Conservation (phyloP, 495 filamentous ascomycete genomes). For the Neurospora discreta region DNA sequence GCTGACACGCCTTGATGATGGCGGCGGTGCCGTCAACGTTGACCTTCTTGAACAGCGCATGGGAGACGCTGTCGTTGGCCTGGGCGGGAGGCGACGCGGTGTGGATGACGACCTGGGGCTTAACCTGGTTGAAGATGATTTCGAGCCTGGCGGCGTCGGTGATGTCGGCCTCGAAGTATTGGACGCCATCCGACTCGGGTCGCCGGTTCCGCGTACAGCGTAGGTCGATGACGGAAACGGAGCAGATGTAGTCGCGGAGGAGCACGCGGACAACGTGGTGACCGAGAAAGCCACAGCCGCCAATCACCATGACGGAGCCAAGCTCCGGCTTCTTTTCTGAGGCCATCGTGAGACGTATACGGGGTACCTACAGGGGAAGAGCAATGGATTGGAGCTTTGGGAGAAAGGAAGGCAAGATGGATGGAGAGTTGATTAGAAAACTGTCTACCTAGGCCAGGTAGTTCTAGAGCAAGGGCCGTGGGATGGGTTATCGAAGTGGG, state of each 20-base stretch:
- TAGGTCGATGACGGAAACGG: constrained; percentile 79
- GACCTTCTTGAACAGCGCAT: constrained; percentile 66
- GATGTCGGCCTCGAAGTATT: constrained; percentile 81
- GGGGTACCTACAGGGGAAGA: background rate
- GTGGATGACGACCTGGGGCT: constrained; percentile 87
- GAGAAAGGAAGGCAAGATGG: background rate
- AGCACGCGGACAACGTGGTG: constrained; percentile 55
- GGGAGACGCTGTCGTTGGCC: constrained; percentile 30
- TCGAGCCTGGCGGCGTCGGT: constrained; percentile 57
- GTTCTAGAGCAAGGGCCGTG: background rate
- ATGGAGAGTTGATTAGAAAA: background rate
- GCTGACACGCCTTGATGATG: constrained; percentile 63
- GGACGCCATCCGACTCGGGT: constrained; percentile 50
- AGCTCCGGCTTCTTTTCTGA: constrained; percentile 32
- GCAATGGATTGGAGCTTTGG: background rate
- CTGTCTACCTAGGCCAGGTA: no score
- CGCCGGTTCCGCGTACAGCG: constrained; percentile 64
- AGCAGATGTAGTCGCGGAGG: constrained; percentile 40
- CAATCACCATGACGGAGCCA: constrained; percentile 52
- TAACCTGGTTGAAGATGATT: constrained; percentile 52
- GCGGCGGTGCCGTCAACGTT: constrained; percentile 84
- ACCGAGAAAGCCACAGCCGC: constrained; percentile 62
- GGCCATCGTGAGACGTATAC: constrained; percentile 16
- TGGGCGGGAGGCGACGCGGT: constrained; percentile 69
- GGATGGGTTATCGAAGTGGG: background rate